Conservation (phyloP, 495 filamentous ascomycete species). For the Talaromyces proteolyticus region DNA sequence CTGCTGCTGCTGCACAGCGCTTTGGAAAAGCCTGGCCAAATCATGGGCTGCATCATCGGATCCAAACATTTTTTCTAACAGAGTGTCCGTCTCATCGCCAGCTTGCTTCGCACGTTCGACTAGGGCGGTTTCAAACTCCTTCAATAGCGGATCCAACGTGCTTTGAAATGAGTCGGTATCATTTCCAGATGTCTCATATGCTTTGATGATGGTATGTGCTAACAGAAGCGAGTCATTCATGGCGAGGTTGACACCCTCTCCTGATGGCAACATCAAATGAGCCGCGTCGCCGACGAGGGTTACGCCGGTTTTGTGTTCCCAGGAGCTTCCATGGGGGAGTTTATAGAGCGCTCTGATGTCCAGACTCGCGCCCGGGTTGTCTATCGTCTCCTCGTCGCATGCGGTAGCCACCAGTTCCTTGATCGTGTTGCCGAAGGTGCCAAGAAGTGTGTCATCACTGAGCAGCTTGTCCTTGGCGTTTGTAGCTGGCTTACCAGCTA, state of each 20-base stretch:
- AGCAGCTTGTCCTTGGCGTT: conserved; percentile 22
- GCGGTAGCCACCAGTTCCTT: conserved; percentile 32
- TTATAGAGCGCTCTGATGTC: conserved; percentile 36
- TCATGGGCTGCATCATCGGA: no score
- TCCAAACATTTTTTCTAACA: no score
- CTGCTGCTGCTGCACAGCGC: no score
- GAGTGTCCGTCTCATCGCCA: no score
- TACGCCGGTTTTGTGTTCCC: conserved; percentile 37
- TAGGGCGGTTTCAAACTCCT: conserved; percentile 34
- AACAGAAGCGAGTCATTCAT: conserved; percentile 45
- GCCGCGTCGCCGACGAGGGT: conserved; percentile 58
- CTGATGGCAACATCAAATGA: conserved; percentile 56
- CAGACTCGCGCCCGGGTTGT: conserved; percentile 16
- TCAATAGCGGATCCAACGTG: conserved; percentile 17
- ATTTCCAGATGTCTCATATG: conserved; percentile 1
- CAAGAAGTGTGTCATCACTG: conserved; percentile 23
- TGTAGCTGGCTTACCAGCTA: conserved; percentile 19
- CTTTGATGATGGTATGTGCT: conserved; percentile 21
- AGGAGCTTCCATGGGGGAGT: conserved; percentile 44
- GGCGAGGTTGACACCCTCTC: conserved; percentile 54
- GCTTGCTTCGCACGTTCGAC: no score
- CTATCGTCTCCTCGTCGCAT: conserved; percentile 24
- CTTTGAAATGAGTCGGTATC: conserved; percentile 11
- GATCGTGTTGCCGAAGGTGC: conserved; percentile 19
- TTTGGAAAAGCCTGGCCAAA: no score